Base-by-base conservation (phyloP, 2,329 filamentous ascomycete species). In the Paecilomyces variotii region DNA sequence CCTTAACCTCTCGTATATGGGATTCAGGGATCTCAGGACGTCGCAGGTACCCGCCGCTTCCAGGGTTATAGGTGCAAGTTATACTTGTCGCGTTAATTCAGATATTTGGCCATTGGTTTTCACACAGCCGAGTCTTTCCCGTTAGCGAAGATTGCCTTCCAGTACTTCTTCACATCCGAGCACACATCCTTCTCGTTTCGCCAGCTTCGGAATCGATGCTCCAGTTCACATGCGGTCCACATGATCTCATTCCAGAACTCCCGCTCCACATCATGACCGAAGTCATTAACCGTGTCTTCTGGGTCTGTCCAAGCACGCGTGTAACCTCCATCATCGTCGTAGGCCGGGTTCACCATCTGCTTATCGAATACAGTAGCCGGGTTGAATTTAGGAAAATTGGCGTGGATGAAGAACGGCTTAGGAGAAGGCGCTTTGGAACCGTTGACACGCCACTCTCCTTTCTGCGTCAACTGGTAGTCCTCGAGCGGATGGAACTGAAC, bases 301-400 rank as follows among this genome's bases (percentile, higher is more conserved):
- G 70, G 67, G 2, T 67, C 66, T 5, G 67, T 71, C 72, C 70
- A 70, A 12, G 70, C 63, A 49, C 71, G 65, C 35, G 71, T 67
- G 59, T 68, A 72, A 24, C 62, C 70, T 6, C 70, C 72, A 50
- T 72, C 66, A 45, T 66, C 63, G 14, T 69, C 67, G 28, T 67
- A 67, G 2, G 68, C 66, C 6, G 64, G 68, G 59, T 65, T 71
- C 55, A 67, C 70, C 51, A 57, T 62, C 59, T 64, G 67, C 14
- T 64, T 63, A 7, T 65, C 64, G 56, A 76, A 75, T 28, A 76
- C 64, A 2, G 70, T 72, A 14, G 68, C 69, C 1, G 74, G 72
- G 63, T 75, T 72, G 59, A 76, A 72, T 61, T 76, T 77, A 28
- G 73, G 73, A 55, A 68, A 70, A 58, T 76, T 75, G 39, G 70